A percentile compares a stretch with the other conserved stretches of the same genome.
These are phyloP conservation scores for Acephala macrosclerotiorum DNA, from an alignment of 2,329 filamentous ascomycete species.

Conservation along the genomic window DNA sequence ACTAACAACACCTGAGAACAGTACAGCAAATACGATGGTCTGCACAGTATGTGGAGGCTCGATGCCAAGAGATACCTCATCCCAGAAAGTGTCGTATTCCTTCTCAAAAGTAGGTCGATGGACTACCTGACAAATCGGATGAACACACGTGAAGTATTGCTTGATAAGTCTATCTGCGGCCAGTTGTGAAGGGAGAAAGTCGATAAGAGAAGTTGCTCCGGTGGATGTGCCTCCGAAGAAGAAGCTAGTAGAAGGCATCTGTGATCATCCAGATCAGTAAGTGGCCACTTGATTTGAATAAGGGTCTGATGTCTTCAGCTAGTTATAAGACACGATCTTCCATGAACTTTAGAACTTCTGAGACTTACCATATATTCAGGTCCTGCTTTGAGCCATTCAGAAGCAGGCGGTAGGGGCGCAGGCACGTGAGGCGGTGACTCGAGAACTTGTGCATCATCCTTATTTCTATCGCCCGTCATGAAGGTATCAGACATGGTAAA, in stretches of 20 bases:
- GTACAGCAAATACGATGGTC: constrained; percentile 71
- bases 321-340: background rate
- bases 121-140: constrained; percentile 71
- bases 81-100: constrained; percentile 72
- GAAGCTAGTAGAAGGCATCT: constrained; percentile 49
- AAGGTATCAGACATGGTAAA: constrained; percentile 31
- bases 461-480: constrained; percentile 31
- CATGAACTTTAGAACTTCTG: background rate
- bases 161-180: constrained; percentile 68
- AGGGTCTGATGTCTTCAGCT: background rate
- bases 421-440: constrained; percentile 27
- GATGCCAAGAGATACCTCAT: constrained; percentile 61
- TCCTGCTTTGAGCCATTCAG: constrained; percentile 68
- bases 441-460: constrained; percentile 14
- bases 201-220: constrained; percentile 59
- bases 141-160: constrained; percentile 73
- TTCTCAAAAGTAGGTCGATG: constrained; percentile 71
- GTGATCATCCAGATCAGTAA: background rate
- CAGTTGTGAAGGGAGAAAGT: constrained; percentile 65
- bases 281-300: background rate
- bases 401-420: constrained; percentile 36
- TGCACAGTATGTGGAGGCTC: constrained; percentile 71
- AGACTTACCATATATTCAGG: constrained; percentile 48
- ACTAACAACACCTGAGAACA: constrained; percentile 74
- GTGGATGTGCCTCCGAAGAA: constrained; percentile 64